Evolutionary conservation across 441 rosid genomes (phyloP).

Genomic region (Erysimum pusillum): DNA sequence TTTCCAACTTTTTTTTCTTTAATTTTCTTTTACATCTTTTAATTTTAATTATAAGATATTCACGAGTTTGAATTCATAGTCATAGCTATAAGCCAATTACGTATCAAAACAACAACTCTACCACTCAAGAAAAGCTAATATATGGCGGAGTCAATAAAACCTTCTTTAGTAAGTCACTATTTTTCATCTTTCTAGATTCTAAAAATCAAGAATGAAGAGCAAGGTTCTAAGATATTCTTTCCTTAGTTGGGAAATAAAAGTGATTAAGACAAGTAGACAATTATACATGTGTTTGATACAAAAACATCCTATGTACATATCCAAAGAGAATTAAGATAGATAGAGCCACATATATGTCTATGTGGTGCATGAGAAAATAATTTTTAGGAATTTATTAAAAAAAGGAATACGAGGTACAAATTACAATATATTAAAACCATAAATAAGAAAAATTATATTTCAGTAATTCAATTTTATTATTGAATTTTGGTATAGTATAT

Average conservation of each 20-base stretch:
- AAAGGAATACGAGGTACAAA: background rate
- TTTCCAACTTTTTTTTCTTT: slow-evolving; percentile 37
- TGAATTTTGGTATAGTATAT: too few species aligned
- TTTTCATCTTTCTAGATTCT: slow-evolving; percentile 40
- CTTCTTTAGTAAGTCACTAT: slow-evolving; percentile 37
- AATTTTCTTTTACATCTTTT: slow-evolving; percentile 12
- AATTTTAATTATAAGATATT: background rate
- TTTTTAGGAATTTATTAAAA: too few species aligned
- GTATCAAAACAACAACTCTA: slow-evolving; percentile 47
- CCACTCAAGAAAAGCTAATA: slow-evolving; percentile 40
- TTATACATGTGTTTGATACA: slow-evolving; percentile 26
- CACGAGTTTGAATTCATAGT: slow-evolving; percentile 41
- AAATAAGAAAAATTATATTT: background rate
- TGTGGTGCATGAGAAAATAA: background rate
- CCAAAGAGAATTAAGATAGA: background rate
- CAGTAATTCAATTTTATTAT: background rate
- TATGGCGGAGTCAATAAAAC: slow-evolving; percentile 39
- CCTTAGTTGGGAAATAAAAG: slow-evolving; percentile 41
- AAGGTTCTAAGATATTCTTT: slow-evolving; percentile 39
- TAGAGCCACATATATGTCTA: background rate
- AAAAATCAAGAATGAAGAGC: slow-evolving; percentile 37
- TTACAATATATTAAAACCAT: background rate
- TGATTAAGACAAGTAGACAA: slow-evolving; percentile 34
- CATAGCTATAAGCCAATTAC: slow-evolving; percentile 42
- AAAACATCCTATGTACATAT: background rate